phyloP scores from a whole-genome alignment of 345 rosid genomes.

The Aethionema arabicum region DNA sequence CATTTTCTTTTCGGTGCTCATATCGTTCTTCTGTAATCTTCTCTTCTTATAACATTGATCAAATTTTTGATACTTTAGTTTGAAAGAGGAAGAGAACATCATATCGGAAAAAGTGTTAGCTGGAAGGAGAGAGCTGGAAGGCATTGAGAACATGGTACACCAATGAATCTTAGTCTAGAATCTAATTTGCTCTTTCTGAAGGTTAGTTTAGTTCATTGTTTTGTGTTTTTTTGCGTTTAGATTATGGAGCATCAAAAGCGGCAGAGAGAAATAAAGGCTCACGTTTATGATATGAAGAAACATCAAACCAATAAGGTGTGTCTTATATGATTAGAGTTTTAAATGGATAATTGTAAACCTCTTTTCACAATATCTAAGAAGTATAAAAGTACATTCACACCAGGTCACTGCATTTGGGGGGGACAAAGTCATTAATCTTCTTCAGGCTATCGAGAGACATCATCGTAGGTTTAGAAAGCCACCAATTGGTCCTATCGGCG shows the following conservation, averaged over 20 bases:
- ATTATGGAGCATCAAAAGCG: conserved; percentile 51
- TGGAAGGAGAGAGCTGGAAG: conserved; percentile 47
- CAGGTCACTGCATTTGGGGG: conserved; percentile 99
- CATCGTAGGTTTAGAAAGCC: conserved; percentile 59
- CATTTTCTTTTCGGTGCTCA: conserved; percentile 2
- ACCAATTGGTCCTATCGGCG: conserved; percentile 97
- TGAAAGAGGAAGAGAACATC: conserved; percentile 63
- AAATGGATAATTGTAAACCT: conserved; percentile 12
- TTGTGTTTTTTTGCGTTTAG: conserved; percentile 43
- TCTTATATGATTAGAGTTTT: conserved; percentile 25
- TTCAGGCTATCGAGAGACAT: conserved; percentile 68
- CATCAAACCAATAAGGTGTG: conserved; percentile 77
- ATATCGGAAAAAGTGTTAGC: conserved; percentile 44
- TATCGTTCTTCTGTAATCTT: conserved; percentile 14
- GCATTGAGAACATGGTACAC: conserved; percentile 62
- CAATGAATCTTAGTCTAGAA: conserved; percentile 4
- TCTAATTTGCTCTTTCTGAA: conserved; percentile 19
- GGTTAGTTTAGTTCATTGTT: conserved; percentile 16
- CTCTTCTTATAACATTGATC: conserved; percentile 5
- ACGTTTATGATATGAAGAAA: conserved; percentile 50
- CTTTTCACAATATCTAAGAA: conserved; percentile 11
- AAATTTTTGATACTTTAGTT: conserved; percentile 45
- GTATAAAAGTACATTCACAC: conserved; percentile 22
- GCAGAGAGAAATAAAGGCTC: conserved; percentile 36
- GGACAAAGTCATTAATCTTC: conserved; percentile 69